Evolutionary conservation across 805 yeast genomes (phyloP), one percentile per base, ranked within the genome.

Genomic region (Wickerhamomyces queroliae): DNA sequence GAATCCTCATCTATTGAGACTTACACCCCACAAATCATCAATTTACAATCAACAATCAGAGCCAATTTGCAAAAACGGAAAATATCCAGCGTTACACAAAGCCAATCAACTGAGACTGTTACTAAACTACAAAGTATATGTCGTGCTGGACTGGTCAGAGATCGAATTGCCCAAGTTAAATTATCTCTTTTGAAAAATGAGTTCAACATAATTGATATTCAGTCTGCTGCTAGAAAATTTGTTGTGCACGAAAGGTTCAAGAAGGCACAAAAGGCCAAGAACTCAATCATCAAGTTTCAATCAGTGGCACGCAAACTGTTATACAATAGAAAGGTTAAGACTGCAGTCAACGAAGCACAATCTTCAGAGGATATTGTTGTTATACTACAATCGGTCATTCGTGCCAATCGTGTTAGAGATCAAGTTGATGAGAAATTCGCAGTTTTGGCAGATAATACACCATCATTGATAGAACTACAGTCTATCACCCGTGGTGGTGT

Each of bases 401-500:
- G 70, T 39, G 64, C 58, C 8, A 35, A 34, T 5, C 35, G 27
- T 1, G 26, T 39, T 1, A 49, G 64, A 41, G 18, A 21, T 8
- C 24, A 26, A 1, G 3, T 44, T 3, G 25, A 35, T 10, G 12
- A 16, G 13, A 43, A 41, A 25, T 21, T 27, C 7, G 13, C 18
- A 3, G 23, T n/a, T 1, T 15, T 47, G 28, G 36, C 36, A 8
- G 26, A 32, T 5, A 35, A 46, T 15, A 13, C 34, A 10, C 2
- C 18, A 1, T 5, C 16, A 1, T 48, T 80, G 3, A 53, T 63
- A 5, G 55, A 45, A 7, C 42, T 87, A 2, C 96, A 89, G 55
- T 64, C 87, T 1, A 47, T 63, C 1, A 44, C 73, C 1, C 69
- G 85, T 45, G 90, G 83, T 7, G 52, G 44, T 1, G 17, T 52